phyloP scores from a whole-genome alignment of 805 yeast genomes.

The Clavispora santaluciae region DNA sequence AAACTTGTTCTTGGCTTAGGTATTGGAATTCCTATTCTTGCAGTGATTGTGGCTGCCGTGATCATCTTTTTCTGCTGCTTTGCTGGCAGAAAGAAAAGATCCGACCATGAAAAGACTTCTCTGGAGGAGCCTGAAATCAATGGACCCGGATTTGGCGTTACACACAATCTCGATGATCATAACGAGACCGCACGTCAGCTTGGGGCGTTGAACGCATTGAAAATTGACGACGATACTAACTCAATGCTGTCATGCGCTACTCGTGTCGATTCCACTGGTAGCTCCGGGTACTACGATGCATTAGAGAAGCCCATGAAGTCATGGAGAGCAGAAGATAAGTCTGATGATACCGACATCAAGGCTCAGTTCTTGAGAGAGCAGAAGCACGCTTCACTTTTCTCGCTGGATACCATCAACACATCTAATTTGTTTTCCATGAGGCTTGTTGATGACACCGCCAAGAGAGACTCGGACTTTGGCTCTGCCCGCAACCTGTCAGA shows the following conservation, averaged over 20 bases:
- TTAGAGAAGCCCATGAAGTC: constrained; percentile 36
- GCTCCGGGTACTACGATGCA: constrained; percentile 28
- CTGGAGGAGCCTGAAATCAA: constrained; percentile 17
- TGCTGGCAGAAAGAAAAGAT: constrained; percentile 25
- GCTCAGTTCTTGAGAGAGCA: constrained; percentile 11
- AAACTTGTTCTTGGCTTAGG: constrained; percentile 87
- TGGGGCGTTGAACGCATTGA: constrained; percentile 48
- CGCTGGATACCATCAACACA: constrained; percentile 81
- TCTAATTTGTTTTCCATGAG: constrained; percentile 77
- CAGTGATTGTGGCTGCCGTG: constrained; percentile 43
- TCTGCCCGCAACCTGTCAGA: constrained; percentile 25
- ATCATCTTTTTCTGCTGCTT: constrained; percentile 53
- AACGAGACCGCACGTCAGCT: constrained; percentile 33
- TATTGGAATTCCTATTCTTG: constrained; percentile 68
- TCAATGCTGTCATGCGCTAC: constrained; percentile 49
- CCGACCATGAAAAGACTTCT: constrained; percentile 8
- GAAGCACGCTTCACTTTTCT: constrained; percentile 46
- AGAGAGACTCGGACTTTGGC: constrained; percentile 28
- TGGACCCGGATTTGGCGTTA: constrained; percentile 34
- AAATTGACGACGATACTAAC: constrained; percentile 36
- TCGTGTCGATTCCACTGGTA: constrained; percentile 40
- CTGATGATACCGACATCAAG: constrained; percentile 22
- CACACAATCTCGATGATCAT: constrained; percentile 22
- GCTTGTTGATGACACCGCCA: constrained; percentile 55
- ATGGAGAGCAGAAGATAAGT: constrained; percentile 38